Evolutionary conservation across 1,284 basidiomycete genomes (phyloP), one percentile per base, ranked within the genome.

Genomic region (Crucibulum cyathiforme): DNA sequence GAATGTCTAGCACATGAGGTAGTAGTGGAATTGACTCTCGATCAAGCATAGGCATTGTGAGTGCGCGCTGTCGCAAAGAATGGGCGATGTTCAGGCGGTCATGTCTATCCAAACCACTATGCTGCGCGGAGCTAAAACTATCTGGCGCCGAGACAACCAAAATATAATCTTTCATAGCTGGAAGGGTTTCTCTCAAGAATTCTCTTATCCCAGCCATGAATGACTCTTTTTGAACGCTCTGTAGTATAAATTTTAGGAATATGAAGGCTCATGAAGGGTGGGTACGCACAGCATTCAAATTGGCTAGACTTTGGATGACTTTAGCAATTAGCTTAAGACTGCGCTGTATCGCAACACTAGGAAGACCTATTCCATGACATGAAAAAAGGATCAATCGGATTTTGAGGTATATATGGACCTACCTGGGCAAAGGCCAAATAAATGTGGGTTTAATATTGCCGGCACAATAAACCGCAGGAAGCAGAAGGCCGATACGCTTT

Each of bases 401-500:
- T 15, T 24, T 36, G 10, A 45, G 48, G 41, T 43, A 19, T 51
- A 36, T 13, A 10, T 53, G 52, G 15, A 70, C 78, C 36, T 72
- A 91, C 91, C 92, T 72, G 88, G 84, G 63, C 83, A 87, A 39
- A 93, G 77, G 13, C 90, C 89, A 67, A 91, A 92, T 7, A 92
- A 73, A 74, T 94, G 91, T 7, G 92, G 92, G 71, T 91, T 83
- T 19, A 94, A 79, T 57, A 94, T 90, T 31, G 89, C 90, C 46
- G 92, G 92, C 17, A 92, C 89, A 66, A 95, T 89, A 74, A 95
- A 93, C 49, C 93, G 85, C 39, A 95, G 80, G 72, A 95, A 95
- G 69, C 90, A 87, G 72, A 95, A 95, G 0, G 93, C 93, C 45
- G 90, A 92, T 47, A 95, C 90, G 67, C 90, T 89, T 72, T 94